These are phyloP conservation scores for Lactarius psammicola DNA, from an alignment of 768 basidiomycete species.

Conservation along the genomic window DNA sequence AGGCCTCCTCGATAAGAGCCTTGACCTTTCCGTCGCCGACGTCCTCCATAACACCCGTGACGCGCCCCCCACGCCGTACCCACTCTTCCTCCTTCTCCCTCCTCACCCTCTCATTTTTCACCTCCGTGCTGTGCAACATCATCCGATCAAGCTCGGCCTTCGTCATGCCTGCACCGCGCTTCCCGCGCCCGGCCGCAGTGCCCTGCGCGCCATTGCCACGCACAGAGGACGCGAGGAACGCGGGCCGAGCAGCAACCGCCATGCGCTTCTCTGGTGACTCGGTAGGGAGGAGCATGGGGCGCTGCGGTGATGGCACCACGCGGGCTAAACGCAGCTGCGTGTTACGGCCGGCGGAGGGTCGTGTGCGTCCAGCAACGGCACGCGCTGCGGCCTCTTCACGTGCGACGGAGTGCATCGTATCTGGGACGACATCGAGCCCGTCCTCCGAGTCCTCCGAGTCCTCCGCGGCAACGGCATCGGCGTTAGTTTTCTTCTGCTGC, in stretches of 20 bases:
- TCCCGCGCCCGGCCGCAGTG: conserved; percentile 31
- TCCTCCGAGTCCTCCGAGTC: conserved; percentile 47
- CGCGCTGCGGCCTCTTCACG: conserved; percentile 46
- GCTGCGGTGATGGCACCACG: conserved; percentile 15
- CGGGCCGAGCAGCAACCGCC: conserved; percentile 16
- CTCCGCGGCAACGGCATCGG: background rate
- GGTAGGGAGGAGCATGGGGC: background rate
- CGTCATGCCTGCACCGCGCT: conserved; percentile 26
- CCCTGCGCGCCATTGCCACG: conserved; percentile 29
- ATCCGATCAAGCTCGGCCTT: conserved; percentile 45
- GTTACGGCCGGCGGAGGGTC: conserved; percentile 33
- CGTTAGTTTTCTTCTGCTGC: conserved; percentile 19
- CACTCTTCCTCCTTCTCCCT: conserved; percentile 57
- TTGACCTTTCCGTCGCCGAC: conserved; percentile 24
- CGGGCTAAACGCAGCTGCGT: conserved; percentile 30
- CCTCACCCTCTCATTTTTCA: conserved; percentile 31
- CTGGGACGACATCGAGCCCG: conserved; percentile 51
- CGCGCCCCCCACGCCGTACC: conserved; percentile 53
- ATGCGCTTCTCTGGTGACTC: conserved; percentile 21
- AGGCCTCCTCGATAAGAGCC: conserved; percentile 25
- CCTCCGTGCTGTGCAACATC: conserved; percentile 41
- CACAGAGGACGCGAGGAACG: conserved; percentile 14
- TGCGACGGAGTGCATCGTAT: conserved; percentile 44
- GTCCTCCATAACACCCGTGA: conserved; percentile 32
- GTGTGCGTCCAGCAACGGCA: conserved; percentile 29